phyloP scores from a whole-genome alignment of 768 basidiomycete species.

The Clathrus columnatus region DNA sequence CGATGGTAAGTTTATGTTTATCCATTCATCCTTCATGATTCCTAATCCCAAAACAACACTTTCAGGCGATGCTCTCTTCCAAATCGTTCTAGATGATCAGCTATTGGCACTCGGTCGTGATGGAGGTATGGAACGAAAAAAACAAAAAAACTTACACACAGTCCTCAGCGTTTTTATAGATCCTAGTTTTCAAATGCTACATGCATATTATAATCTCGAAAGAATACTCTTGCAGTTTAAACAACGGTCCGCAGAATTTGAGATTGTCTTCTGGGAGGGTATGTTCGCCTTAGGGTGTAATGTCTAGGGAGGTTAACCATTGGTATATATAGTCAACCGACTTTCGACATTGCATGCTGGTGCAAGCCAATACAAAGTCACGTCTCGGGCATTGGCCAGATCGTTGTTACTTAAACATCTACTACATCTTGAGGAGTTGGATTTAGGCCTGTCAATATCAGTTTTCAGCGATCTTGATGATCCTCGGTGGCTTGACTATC shows the following conservation, averaged over 20 bases:
- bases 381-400: slow-evolving; percentile 46
- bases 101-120: slow-evolving; percentile 47
- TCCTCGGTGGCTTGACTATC: slow-evolving; percentile 40
- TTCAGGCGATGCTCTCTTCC: slow-evolving; percentile 55
- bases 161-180: slow-evolving; percentile 25
- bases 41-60: too few relatives aligned
- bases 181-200: slow-evolving; percentile 51
- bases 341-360: slow-evolving; percentile 36
- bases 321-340: slow-evolving; percentile 30
- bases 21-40: too few relatives aligned
- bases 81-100: slow-evolving; percentile 49
- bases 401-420: too few relatives aligned
- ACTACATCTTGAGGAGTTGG: slow-evolving; percentile 38
- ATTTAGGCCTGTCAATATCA: slow-evolving; percentile 34
- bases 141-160: not conserved
- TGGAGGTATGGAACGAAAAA: slow-evolving; percentile 27
- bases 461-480: slow-evolving; percentile 39
- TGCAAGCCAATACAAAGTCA: slow-evolving; percentile 24
- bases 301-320: too few relatives aligned
- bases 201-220: slow-evolving; percentile 50
- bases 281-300: slow-evolving; percentile 3
- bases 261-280: slow-evolving; percentile 60
- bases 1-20: slow-evolving; percentile 38
- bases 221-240: slow-evolving; percentile 39
- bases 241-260: slow-evolving; percentile 44